Evolutionary conservation across 257 asterid species (phyloP), one percentile per base, ranked within the genome.

Genomic region (Capsicum baccatum): DNA sequence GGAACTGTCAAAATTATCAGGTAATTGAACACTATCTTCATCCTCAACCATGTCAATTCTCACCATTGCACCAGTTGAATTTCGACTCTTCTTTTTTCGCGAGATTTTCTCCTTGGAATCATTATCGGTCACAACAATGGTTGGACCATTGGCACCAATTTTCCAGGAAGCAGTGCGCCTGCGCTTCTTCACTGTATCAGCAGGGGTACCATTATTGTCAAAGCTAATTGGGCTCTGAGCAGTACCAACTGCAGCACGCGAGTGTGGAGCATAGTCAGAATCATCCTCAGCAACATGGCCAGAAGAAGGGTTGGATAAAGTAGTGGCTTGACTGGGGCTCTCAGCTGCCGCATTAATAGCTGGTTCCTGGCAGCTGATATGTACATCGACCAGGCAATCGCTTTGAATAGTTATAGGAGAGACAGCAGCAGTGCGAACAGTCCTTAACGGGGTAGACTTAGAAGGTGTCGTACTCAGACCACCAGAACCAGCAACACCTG

Each of bases 171-270:
- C 91, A 81, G 91, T 90, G 42, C 97, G 94, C 87, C 99, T 92
- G 83, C 99, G 90, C 93, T 93, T 94, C 89, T 95, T 95, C 50
- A 95, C 99, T 15, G 98, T 93, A 76, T 92, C 97, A 85, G 99
- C 98, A 66, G 99, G 99, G 86, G 97, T 91, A 81, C 89, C 88
- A 87, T 82, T 83, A 52, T 80, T 82, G 84, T 89, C 91, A 74
- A 91, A 83, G 85, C 79, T 88, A 82, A 69, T 67, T 83, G 87
- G 88, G 54, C 86, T 84, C 87, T 74, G 87, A 83, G 84, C 88
- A 85, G 86, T 88, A 83, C 84, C 88, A 88, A 85, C 80, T 64
- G 85, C 88, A 56, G 80, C 87, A 84, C 70, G 83, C 58, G 48
- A 64, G 35, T 84, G 91, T 62, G 97, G 95, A 82, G 89, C 88